Conservation (phyloP, 2,329 filamentous ascomycete species). For the Botrytis porri region DNA sequence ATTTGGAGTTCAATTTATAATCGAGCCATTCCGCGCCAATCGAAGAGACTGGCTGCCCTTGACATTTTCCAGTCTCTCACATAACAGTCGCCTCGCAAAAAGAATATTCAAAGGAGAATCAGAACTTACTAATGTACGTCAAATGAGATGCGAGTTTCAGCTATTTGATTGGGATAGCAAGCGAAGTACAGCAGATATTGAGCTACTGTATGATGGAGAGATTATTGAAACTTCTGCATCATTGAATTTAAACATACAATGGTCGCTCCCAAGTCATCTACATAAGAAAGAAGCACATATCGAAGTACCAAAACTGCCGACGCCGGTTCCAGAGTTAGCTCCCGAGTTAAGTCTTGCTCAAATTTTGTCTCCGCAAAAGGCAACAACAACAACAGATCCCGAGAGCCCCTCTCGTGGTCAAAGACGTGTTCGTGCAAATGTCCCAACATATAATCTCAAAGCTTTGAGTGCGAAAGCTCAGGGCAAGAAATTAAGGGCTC, state of each 20-base stretch:
- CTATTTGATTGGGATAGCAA: slow-evolving; percentile 14
- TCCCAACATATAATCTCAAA: slow-evolving; percentile 56
- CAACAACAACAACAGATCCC: slow-evolving; percentile 17
- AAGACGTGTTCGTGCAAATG: slow-evolving; percentile 27
- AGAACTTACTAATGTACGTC: background rate
- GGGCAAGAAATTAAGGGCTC: slow-evolving; percentile 49
- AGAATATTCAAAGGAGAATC: slow-evolving; percentile 8
- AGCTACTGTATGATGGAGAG: slow-evolving; percentile 12
- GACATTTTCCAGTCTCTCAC: slow-evolving; percentile 11
- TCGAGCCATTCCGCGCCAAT: slow-evolving; percentile 7
- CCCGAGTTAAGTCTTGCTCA: background rate
- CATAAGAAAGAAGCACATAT: background rate
- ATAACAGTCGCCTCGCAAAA: slow-evolving; percentile 10
- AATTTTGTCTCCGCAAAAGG: slow-evolving; percentile 17
- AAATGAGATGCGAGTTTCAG: slow-evolving; percentile 7
- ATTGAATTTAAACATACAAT: slow-evolving; percentile 26
- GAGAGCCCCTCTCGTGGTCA: slow-evolving; percentile 28
- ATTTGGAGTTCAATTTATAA: slow-evolving; percentile 4
- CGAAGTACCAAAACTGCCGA: background rate
- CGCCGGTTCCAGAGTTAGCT: background rate
- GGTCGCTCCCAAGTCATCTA: slow-evolving; percentile 29
- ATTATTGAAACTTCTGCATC: slow-evolving; percentile 18
- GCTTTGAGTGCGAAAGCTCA: slow-evolving; percentile 56
- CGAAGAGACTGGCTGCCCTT: slow-evolving; percentile 32
- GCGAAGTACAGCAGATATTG: background rate